Base-by-base conservation (phyloP, 169 alveolate genomes). In the Plasmodium fragile region DNA sequence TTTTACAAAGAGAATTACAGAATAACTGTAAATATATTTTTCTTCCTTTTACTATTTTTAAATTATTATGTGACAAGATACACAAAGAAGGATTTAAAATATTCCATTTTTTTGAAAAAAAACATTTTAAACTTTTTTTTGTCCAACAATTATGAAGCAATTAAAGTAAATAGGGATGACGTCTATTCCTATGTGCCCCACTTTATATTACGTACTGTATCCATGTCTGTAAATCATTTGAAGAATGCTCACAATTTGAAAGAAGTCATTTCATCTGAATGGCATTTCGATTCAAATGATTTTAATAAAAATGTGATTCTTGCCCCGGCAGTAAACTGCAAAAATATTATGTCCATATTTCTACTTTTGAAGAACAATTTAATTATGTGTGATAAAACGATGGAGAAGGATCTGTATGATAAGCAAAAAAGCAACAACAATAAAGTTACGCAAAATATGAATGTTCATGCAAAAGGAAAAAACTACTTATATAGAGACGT, bases 31-130 rank as follows among this genome's bases (percentile, higher is more conserved):
- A 87, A 87, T 87, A 77, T 87, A 77, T 87, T 11, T 79, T 87
- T 87, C 52, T 87, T 87, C 49, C 45, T 87, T 41, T 43, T 87
- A 10, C 49, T 87, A 87, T 87, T 77, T 87, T 87, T 87, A 87
- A 87, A 87, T 87, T 77, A 55, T 78, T 87, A 87, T 87, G 89
- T 87, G 70, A 87, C 93, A 55, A 87, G 70, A 72, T 87, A 87
- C 52, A 52, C 52, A 75, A 75, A 79, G 65, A 87, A 87, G n/a
- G 93, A 87, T 77, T 53, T 75, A 18, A 75, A 45, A 87, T 55
- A 87, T 55, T 75, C 90, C 1, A 53, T 18, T 13, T 87, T 87
- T 78, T 55, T 87, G 28, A 87, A 87, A 78, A 55, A 87, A 32
- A 87, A 87, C 30, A 36, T 36, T 22, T 52, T 87, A 59, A 87